phyloP scores from a whole-genome alignment of 2,329 filamentous ascomycete species.

The Neofusicoccum ribis region DNA sequence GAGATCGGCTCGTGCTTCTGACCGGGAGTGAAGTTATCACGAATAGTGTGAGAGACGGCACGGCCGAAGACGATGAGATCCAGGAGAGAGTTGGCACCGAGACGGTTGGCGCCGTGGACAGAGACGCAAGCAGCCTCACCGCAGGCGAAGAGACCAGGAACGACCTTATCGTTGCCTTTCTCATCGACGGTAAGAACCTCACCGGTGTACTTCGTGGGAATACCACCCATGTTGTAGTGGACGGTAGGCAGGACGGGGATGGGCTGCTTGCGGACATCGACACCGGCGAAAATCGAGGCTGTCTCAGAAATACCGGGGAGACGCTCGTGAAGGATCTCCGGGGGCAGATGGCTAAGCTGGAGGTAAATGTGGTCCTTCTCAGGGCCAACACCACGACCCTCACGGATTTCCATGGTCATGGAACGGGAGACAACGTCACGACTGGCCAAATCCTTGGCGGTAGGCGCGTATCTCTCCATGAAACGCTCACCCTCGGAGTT shows the following conservation, averaged over 20 bases:
- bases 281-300: slow-evolving; percentile 92
- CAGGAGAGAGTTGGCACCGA: slow-evolving; percentile 96
- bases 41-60: slow-evolving; percentile 95
- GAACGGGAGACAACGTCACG: slow-evolving; percentile 96
- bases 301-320: slow-evolving; percentile 98
- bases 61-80: slow-evolving; percentile 97
- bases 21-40: slow-evolving; percentile 87
- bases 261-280: slow-evolving; percentile 95
- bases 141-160: slow-evolving; percentile 92
- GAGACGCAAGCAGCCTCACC: slow-evolving; percentile 97
- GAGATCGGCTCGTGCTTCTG: slow-evolving; percentile 75
- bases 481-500: slow-evolving; percentile 99
- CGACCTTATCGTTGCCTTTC: slow-evolving; percentile 84
- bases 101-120: slow-evolving; percentile 95
- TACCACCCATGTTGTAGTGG: slow-evolving; percentile 99
- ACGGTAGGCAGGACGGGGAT: slow-evolving; percentile 96
- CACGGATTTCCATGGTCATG: slow-evolving; percentile 98
- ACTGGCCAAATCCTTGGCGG: slow-evolving; percentile 94
- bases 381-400: slow-evolving; percentile 92
- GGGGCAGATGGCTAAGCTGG: slow-evolving; percentile 90
- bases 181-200: slow-evolving; percentile 90
- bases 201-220: slow-evolving; percentile 95
- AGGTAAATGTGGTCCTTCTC: slow-evolving; percentile 99
- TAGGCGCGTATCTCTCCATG: slow-evolving; percentile 98
- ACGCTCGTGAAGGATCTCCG: slow-evolving; percentile 91